Evolutionary conservation across 148 eudicot genomes (phyloP).

Genomic region (Camellia sinensis): DNA sequence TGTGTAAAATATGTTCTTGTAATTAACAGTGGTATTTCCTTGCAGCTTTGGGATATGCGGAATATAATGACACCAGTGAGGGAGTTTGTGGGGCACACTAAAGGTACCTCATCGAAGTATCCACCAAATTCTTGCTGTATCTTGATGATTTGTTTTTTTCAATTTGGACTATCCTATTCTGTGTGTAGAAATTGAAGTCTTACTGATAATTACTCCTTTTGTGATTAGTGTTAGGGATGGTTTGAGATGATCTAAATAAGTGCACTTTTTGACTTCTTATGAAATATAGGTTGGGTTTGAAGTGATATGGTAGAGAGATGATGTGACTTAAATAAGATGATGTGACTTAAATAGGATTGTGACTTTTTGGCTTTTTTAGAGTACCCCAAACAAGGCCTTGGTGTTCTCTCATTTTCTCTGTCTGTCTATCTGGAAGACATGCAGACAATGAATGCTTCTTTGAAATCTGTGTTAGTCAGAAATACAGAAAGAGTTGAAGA

Average conservation of each 20-base stretch:
- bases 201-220: too few relatives aligned
- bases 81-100: slow-evolving; percentile 90
- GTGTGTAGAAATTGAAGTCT: too few relatives aligned
- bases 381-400: too few relatives aligned
- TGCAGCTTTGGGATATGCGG: slow-evolving; percentile 98
- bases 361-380: too few relatives aligned
- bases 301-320: too few relatives aligned
- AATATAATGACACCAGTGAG: slow-evolving; percentile 74
- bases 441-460: not conserved
- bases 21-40: slow-evolving; percentile 9
- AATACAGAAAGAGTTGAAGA: not conserved
- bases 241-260: too few relatives aligned
- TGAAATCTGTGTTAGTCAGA: not conserved
- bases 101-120: slow-evolving; percentile 44
- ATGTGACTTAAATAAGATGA: too few relatives aligned
- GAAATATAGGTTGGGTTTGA: too few relatives aligned
- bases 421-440: not conserved
- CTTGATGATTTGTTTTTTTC: not conserved
- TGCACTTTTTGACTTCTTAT: too few relatives aligned
- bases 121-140: not conserved
- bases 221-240: too few relatives aligned
- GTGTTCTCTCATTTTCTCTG: not conserved
- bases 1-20: not conserved
- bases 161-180: not conserved
- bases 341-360: too few relatives aligned